A percentile compares a stretch with the other conserved stretches of the same genome.
Evolutionary conservation across 2,329 filamentous ascomycete genomes (phyloP).

Genomic region (Leptodontidium sp.): DNA sequence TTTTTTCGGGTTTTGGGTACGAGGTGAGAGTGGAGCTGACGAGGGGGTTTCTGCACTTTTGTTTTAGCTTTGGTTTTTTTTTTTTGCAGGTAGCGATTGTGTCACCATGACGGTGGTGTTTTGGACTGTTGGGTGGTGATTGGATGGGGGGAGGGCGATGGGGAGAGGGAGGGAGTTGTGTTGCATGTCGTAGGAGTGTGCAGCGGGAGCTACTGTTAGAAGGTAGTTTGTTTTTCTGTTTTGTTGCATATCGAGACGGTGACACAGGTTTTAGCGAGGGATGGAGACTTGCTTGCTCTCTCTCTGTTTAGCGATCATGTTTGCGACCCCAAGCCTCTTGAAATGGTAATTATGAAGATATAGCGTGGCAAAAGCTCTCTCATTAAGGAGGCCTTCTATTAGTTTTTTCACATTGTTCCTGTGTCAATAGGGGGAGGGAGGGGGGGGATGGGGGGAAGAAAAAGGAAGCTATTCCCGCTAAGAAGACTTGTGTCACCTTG

Average conservation of each 20-base stretch:
- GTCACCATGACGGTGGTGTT: neutral
- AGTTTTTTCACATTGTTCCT: no score
- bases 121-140: neutral
- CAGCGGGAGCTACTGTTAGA: conserved; percentile 9
- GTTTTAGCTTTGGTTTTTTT: neutral
- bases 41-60: no score
- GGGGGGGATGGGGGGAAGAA: neutral
- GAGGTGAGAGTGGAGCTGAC: no score
- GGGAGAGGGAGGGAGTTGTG: neutral
- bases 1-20: no score
- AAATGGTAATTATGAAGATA: no score
- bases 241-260: conserved; percentile 11
- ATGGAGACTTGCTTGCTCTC: neutral
- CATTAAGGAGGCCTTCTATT: no score
- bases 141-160: neutral
- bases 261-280: neutral
- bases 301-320: neutral
- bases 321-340: no score
- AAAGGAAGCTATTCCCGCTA: neutral
- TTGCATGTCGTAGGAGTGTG: conserved; percentile 1
- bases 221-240: neutral
- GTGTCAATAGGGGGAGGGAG: no score
- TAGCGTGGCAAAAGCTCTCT: no score
- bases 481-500: conserved; percentile 22
- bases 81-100: conserved; percentile 4